Base-by-base conservation (phyloP, 2,329 filamentous ascomycete genomes). In the Tolypocladium tundrense region DNA sequence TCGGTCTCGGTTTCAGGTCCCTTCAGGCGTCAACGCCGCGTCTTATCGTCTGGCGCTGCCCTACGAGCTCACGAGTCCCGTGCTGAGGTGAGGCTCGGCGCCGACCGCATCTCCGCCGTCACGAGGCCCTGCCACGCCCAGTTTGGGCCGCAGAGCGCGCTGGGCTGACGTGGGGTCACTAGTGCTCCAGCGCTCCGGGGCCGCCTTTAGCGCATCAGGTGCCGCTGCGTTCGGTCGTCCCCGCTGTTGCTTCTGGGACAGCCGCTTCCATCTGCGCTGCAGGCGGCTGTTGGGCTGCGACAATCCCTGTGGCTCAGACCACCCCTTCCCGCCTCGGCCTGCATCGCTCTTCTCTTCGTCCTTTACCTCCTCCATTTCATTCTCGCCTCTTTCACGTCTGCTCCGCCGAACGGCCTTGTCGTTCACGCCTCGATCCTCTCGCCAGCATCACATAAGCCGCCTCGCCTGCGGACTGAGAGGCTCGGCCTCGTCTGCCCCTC, bases 401-500 rank as follows among this genome's bases (percentile, higher is more conserved):
- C 53, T 10, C 48, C 19, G 31, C 27, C 1, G 16, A 48, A 27
- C 27, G 27, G 48, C 14, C 10, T 27, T 16, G 27, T 51, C 19
- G 27, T 35, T 33, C 48, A 6, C 27, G 13, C 51, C 31, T 48
- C 21, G 9, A 13, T 13, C 27, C n/a, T 24, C 35, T 33, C 48
- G 14, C 43, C 48, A 19, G 13, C 53, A 53, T 53, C 27, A n/a
- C 13, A 35, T 13, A n/a, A 52, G 4, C n/a, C 43, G 13, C 35
- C 24, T 24, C 19, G 13, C 21, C 43, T 54, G 39, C 57, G 2
- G 58, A 62, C 40, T 67, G 69, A 60, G 69, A 68, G 6, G 72
- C 67, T 1, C 63, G 70, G 57, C 62, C 59, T 61, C 60, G 60
- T 48, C 60, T 53, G 45, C 43, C 31, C 19, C 54, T 55, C 63